Evolutionary conservation across 768 basidiomycete genomes (phyloP), one percentile per base, ranked within the genome.

Genomic region (Suillus placidus): DNA sequence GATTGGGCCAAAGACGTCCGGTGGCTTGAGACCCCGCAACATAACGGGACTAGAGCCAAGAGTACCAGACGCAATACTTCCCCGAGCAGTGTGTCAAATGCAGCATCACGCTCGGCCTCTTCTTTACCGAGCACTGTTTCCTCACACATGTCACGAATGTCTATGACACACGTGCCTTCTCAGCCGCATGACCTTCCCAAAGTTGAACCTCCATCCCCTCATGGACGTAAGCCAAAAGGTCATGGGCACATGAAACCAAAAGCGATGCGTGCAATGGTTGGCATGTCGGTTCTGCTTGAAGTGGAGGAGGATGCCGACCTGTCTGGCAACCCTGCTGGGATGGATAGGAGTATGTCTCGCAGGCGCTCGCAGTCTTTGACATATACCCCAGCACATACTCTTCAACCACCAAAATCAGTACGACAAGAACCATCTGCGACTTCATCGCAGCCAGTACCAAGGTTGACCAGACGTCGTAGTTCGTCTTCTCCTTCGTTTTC

Each of bases 1-100:
- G 85, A 89, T 68, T 91, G 88, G 90, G 84, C 87, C 14, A 85
- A 83, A 67, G 89, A 91, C 60, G 84, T 89, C 20, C 82, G 87
- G 40, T 90, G 87, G 87, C 84, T 92, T 37, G 83, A 78, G 37
- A 72, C 79, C 60, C 73, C 84, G 45, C 72, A 76, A 30, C 37
- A 69, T 42, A 61, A 62, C 42, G 34, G 54, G 40, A 40, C 64
- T 23, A 62, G 61, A 34, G 64, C 68, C 52, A 78, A 75, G 66
- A 18, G 61, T 20, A 20, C 47, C 54, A 68, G 69, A 26, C 71
- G 62, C 35, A 75, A 69, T 43, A 65, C 70, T 8, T 69, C 74
- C 12, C 63, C 67, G 35, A 58, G 23, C 57, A 58, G 23, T 26
- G 38, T 40, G 30, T 58, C 37, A 30, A 26, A 70, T 8, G 60